Evolutionary conservation across 257 asterid species (phyloP), one percentile per base, ranked within the genome.

Genomic region (Ballota nigra): DNA sequence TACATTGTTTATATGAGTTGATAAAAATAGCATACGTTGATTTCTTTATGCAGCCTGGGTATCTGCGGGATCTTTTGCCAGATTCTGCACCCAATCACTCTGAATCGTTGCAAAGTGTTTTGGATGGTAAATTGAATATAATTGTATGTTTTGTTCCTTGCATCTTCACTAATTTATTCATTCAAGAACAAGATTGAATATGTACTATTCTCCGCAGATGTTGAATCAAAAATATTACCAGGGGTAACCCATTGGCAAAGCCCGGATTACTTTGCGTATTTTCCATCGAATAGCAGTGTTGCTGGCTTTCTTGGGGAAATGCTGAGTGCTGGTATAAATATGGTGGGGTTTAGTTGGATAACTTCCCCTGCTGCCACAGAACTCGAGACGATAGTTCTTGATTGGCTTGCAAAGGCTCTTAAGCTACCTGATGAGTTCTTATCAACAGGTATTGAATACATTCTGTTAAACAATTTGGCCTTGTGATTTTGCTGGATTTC

Each of bases 181-280:
- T 31, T 33, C 2, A 28, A 13, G 29, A 3, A 4, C 20, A 73
- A 19, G 20, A 34, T 24, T 24, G 40, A 15, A 13, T 5, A 24
- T 58, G 64, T 15, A 1, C 0, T 22, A 47, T 65, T 55, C 58
- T 49, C 19, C 40, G 63, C 84, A 91, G 98, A 93, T 84, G 85
- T 93, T 70, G 85, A 78, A 72, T 67, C 83, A 8, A 93, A 93
- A 69, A 89, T 93, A 82, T 73, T 91, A 12, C 98, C 98, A 6
- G 98, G 98, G 67, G 97, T 93, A 40, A 93, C 98, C 29, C 97
- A 93, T 60, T 93, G 98, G 98, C 98, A 93, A 74, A 93, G 97
- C 78, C 98, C 98, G 1, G 89, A 81, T 31, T 92, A 43, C 77
- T 92, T 88, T 69, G 98, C 98, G 5, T 94, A 89, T 78, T 94